Conservation (phyloP, 306 rosid genomes). For the Sechiopsis laciniata region DNA sequence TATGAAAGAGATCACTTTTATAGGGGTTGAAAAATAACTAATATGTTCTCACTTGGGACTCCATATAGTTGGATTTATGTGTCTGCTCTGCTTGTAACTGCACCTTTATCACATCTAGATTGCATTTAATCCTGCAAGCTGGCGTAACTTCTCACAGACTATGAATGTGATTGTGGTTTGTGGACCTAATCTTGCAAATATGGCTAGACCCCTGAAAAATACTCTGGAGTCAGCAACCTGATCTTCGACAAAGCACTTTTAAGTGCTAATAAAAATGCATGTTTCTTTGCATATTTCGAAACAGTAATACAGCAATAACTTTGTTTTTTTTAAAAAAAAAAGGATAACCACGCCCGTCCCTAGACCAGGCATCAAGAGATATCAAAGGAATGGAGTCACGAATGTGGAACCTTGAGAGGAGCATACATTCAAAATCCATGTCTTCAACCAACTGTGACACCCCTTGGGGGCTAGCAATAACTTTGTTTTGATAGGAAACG, state of each 20-base stretch:
- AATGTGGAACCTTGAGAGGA: too few relatives aligned
- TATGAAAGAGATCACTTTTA: background rate
- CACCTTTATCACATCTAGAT: constrained; percentile 30
- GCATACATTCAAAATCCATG: too few relatives aligned
- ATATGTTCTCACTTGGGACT: constrained; percentile 17
- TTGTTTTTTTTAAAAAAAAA: too few relatives aligned
- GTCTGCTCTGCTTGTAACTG: background rate
- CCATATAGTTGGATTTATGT: background rate
- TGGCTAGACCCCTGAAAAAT: constrained; percentile 68
- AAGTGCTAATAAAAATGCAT: background rate
- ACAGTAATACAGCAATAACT: too few relatives aligned
- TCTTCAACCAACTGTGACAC: too few relatives aligned
- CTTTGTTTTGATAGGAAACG: too few relatives aligned
- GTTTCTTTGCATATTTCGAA: too few relatives aligned
- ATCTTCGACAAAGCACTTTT: background rate
- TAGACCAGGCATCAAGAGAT: too few relatives aligned
- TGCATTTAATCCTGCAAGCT: constrained; percentile 70
- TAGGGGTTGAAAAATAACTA: background rate
- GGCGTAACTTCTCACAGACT: constrained; percentile 78
- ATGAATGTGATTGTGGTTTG: constrained; percentile 85
- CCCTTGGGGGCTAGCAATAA: too few relatives aligned
- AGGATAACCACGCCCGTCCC: too few relatives aligned
- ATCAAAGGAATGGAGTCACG: too few relatives aligned
- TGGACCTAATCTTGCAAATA: constrained; percentile 86
- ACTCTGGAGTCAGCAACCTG: constrained; percentile 2